phyloP scores from a whole-genome alignment of 2,329 filamentous ascomycete genomes.

The Fusarium verticillioides region DNA sequence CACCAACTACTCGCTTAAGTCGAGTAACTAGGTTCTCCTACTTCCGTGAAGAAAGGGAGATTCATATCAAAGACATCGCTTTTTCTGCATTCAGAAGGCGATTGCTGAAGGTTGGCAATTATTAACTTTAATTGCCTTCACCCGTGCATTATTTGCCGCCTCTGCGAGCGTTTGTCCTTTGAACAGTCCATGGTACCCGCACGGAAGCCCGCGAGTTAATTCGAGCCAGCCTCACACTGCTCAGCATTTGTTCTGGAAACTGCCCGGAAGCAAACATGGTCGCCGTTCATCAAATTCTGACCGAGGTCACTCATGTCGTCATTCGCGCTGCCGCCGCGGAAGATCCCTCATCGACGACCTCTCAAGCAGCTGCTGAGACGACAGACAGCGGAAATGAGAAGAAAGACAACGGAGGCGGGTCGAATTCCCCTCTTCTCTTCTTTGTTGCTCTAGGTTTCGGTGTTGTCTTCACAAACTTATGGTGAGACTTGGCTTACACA shows the following conservation, averaged over 20 bases:
- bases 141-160: slow-evolving; percentile 34
- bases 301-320: slow-evolving; percentile 43
- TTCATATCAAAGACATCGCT: not conserved
- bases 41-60: slow-evolving; percentile 12
- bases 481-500: slow-evolving; percentile 67
- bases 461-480: slow-evolving; percentile 98
- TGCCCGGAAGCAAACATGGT: slow-evolving; percentile 39
- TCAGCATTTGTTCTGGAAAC: slow-evolving; percentile 32
- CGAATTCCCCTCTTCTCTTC: slow-evolving; percentile 68
- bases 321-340: slow-evolving; percentile 37
- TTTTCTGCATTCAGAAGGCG: slow-evolving; percentile 5
- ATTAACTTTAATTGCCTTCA: slow-evolving; percentile 26
- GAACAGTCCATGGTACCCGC: slow-evolving; percentile 43
- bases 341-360: slow-evolving; percentile 34
- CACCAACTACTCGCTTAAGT: slow-evolving; percentile 29
- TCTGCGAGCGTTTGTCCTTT: slow-evolving; percentile 32
- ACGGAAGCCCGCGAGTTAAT: slow-evolving; percentile 44
- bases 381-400: slow-evolving; percentile 13
- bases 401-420: slow-evolving; percentile 44
- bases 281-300: slow-evolving; percentile 40
- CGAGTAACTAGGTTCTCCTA: slow-evolving; percentile 21
- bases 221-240: slow-evolving; percentile 35
- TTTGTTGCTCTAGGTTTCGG: slow-evolving; percentile 97
- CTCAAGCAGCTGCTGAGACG: slow-evolving; percentile 33
- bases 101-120: slow-evolving; percentile 27